Conservation (phyloP, 2,329 filamentous ascomycete species). For the Amphichorda felina region DNA sequence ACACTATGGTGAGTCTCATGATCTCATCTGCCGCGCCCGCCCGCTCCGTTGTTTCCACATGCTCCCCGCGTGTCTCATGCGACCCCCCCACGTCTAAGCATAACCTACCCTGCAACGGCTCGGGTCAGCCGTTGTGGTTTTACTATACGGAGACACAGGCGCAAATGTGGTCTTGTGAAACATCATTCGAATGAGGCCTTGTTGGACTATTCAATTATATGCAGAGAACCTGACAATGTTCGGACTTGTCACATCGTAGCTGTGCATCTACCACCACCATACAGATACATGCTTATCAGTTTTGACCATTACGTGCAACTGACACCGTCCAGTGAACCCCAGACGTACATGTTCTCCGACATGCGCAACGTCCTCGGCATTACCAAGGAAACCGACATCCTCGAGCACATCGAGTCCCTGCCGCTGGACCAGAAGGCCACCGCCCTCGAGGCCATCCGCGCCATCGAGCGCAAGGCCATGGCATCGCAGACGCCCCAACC, state of each 20-base stretch:
- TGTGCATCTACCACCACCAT: too few species aligned
- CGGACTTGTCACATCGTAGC: too few species aligned
- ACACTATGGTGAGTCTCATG: constrained; percentile 64
- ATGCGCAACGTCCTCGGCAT: constrained; percentile 74
- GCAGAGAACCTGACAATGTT: too few species aligned
- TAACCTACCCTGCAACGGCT: neutral
- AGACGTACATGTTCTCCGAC: constrained; percentile 89
- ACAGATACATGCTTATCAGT: too few species aligned
- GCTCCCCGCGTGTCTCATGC: too few species aligned
- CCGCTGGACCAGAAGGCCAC: constrained; percentile 40
- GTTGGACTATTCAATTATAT: too few species aligned
- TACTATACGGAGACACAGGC: too few species aligned
- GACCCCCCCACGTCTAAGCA: too few species aligned
- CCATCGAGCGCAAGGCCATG: constrained; percentile 77
- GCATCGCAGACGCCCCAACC: constrained; percentile 66
- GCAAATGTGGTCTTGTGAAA: neutral
- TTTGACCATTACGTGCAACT: too few species aligned
- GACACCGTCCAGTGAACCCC: constrained; percentile 68
- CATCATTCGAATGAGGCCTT: too few species aligned
- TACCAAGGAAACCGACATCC: constrained; percentile 63
- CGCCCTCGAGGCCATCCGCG: constrained; percentile 63
- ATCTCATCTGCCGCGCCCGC: constrained; percentile 11
- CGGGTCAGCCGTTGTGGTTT: too few species aligned
- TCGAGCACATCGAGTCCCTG: constrained; percentile 76
- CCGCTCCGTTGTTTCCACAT: too few species aligned